phyloP scores from a whole-genome alignment of 768 basidiomycete species.

The Lactifluus piperatus region DNA sequence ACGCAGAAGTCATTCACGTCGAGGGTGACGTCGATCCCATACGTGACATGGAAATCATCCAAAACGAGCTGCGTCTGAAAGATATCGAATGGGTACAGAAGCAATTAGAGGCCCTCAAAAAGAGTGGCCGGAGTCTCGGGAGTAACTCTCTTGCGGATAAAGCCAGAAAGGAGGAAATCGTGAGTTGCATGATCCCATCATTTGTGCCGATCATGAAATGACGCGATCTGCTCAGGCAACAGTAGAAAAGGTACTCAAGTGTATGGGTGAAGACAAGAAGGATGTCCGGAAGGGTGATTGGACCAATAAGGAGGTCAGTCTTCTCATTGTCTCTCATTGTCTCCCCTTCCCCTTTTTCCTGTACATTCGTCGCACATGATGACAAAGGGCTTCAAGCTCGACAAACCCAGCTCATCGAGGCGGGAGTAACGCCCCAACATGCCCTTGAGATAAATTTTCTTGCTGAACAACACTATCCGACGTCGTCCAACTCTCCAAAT shows the following conservation, averaged over 20 bases:
- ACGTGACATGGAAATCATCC: conserved; percentile 97
- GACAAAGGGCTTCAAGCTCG: conserved; percentile 79
- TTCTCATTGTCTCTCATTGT: background rate
- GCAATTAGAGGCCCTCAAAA: conserved; percentile 69
- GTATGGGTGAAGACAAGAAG: conserved; percentile 69
- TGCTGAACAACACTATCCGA: conserved; percentile 6
- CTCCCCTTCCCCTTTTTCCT: background rate
- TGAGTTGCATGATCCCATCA: conserved; percentile 31
- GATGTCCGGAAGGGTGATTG: conserved; percentile 92
- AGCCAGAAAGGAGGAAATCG: conserved; percentile 94
- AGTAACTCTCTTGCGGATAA: conserved; percentile 81
- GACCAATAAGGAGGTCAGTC: conserved; percentile 90
- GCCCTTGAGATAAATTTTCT: conserved; percentile 50
- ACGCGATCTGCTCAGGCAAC: conserved; percentile 43
- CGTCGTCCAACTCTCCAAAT: background rate
- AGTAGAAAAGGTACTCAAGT: conserved; percentile 77
- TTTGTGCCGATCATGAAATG: background rate
- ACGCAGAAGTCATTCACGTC: conserved; percentile 98
- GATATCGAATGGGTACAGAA: conserved; percentile 99
- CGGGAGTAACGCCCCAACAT: conserved; percentile 82
- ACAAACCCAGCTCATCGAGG: conserved; percentile 95
- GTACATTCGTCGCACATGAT: conserved; percentile 31
- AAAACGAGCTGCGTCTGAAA: conserved; percentile 87
- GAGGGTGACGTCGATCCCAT: conserved; percentile 95
- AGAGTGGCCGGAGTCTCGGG: conserved; percentile 60